Conservation (phyloP, 177 flowering plant species). For the Vitis hybrid region DNA sequence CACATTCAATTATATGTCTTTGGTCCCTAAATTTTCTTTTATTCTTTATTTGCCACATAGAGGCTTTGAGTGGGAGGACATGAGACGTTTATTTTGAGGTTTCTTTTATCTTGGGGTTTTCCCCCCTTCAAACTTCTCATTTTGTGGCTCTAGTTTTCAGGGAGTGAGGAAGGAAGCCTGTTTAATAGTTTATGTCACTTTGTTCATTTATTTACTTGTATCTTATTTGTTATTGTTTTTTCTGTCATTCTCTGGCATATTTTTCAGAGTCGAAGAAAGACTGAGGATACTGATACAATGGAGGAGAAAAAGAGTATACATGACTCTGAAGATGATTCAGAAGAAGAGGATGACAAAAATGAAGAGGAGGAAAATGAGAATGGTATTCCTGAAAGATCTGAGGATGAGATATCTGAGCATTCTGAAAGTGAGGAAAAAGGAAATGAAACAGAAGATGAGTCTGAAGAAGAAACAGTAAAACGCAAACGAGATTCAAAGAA, state of each 20-base stretch:
- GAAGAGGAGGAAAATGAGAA: conserved; percentile 55
- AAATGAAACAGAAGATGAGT: conserved; percentile 44
- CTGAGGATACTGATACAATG: conserved; percentile 31
- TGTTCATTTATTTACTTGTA: neutral
- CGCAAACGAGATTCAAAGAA: conserved; percentile 24
- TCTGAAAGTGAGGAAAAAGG: conserved; percentile 55
- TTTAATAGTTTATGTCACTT: too few relatives aligned
- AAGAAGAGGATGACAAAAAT: conserved; percentile 35
- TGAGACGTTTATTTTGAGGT: too few relatives aligned
- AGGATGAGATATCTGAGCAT: conserved; percentile 51
- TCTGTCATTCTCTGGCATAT: neutral
- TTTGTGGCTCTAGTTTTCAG: too few relatives aligned
- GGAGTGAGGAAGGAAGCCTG: too few relatives aligned
- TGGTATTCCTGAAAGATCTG: conserved; percentile 57
- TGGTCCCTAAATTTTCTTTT: too few relatives aligned
- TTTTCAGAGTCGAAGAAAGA: conserved; percentile 52
- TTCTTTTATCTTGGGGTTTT: too few relatives aligned
- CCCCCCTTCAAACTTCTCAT: too few relatives aligned
- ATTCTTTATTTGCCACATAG: too few relatives aligned
- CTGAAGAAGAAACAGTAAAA: conserved; percentile 43
- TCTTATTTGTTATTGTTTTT: neutral
- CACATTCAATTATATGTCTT: too few relatives aligned
- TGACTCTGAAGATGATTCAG: conserved; percentile 65
- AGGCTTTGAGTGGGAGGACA: too few relatives aligned
- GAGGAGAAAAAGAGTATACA: conserved; percentile 34